phyloP scores from a whole-genome alignment of 2,329 filamentous ascomycete species.

The Salinomyces thailandicus region DNA sequence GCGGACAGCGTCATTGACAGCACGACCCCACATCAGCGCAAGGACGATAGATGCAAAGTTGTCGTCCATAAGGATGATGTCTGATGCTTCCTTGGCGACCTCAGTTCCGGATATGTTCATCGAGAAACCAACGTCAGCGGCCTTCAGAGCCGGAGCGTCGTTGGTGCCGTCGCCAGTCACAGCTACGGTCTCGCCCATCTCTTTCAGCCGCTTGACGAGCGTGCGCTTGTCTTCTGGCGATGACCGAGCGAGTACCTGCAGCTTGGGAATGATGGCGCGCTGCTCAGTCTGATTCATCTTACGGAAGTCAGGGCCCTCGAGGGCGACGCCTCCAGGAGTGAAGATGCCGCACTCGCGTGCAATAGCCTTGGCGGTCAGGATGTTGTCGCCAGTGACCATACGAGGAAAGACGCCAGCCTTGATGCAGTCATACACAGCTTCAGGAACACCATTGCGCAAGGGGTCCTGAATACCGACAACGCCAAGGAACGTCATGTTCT shows the following conservation, averaged over 20 bases:
- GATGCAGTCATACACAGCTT: conserved; percentile 57
- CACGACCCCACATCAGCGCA: conserved; percentile 51
- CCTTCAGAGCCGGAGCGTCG: conserved; percentile 55
- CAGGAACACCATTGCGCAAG: conserved; percentile 55
- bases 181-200: conserved; percentile 55
- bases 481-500: conserved; percentile 62
- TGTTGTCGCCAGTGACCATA: conserved; percentile 65
- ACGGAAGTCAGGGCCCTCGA: conserved; percentile 37
- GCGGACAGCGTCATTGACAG: conserved; percentile 45
- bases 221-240: conserved; percentile 60
- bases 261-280: conserved; percentile 47
- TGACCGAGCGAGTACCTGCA: conserved; percentile 58
- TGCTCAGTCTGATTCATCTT: conserved; percentile 35
- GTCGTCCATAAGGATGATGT: conserved; percentile 53
- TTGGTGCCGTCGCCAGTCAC: conserved; percentile 59
- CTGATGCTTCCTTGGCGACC: conserved; percentile 52
- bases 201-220: conserved; percentile 53
- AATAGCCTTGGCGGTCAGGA: conserved; percentile 62
- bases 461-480: conserved; percentile 68
- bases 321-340: conserved; percentile 31
- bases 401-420: conserved; percentile 60
- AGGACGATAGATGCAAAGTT: conserved; percentile 55
- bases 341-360: conserved; percentile 62
- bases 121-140: conserved; percentile 56
- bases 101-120: conserved; percentile 59